Evolutionary conservation across 352 stramenopile species (phyloP).

Genomic region (Thalassiosira sp.): DNA sequence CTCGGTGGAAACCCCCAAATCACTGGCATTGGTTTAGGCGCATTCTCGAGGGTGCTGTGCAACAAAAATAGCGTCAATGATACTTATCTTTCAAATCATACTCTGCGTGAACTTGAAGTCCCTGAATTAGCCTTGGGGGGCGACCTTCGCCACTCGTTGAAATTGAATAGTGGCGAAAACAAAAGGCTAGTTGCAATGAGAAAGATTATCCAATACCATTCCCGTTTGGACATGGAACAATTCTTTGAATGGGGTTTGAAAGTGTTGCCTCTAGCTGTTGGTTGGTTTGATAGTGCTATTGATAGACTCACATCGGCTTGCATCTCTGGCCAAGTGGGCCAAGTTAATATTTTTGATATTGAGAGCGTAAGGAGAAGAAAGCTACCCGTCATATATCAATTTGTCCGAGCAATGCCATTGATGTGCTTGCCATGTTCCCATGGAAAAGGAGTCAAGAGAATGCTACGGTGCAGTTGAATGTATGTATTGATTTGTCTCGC

Average conservation of each 20-base stretch:
- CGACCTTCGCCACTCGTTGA: background rate
- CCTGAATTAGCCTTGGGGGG: too few species aligned
- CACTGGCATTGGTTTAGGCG: background rate
- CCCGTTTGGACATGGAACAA: background rate
- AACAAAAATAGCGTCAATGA: slow-evolving; percentile 7
- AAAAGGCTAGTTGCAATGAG: slow-evolving; percentile 4
- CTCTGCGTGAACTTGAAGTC: background rate
- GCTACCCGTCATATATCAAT: background rate
- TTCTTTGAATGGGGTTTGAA: background rate
- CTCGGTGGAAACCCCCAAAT: background rate
- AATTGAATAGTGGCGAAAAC: background rate
- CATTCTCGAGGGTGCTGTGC: slow-evolving; percentile 20
- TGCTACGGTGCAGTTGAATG: too few species aligned
- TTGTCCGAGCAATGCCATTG: background rate
- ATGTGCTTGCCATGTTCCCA: background rate
- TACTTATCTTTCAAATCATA: slow-evolving; percentile 4
- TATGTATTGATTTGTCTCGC: too few species aligned
- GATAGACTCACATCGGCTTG: too few species aligned
- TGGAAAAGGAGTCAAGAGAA: too few species aligned
- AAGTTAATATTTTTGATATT: background rate
- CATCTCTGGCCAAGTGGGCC: too few species aligned
- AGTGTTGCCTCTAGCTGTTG: background rate
- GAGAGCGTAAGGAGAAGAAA: background rate
- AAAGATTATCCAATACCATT: background rate
- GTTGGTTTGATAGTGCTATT: background rate